Evolutionary conservation across 345 rosid genomes (phyloP), one percentile per base, ranked within the genome.

Genomic region (Hibiscus mutabilis): DNA sequence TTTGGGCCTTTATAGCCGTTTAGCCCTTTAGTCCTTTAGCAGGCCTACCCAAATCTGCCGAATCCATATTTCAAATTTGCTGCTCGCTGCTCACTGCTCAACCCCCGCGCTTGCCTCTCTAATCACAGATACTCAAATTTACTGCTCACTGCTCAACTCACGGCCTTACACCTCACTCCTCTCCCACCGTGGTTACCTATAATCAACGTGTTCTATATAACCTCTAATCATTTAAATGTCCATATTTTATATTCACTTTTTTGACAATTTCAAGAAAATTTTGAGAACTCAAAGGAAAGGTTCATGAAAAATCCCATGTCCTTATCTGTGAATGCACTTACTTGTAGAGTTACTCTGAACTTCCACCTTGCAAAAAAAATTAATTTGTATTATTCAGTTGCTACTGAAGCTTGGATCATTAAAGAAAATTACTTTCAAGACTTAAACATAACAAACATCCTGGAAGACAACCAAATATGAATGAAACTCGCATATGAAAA

Each of bases 281-380:
- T 69, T 19, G 25, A 68, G 16, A 52, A 70, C 37, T 40, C 64
- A 52, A 53, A 12, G 52, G 57, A 37, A 35, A 52, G 52, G 37
- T 2, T 1, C 57, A 60, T 10, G 22, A 22, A 24, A 22, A 9
- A 9, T 55, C 13, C 66, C 27, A 29, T 44, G 46, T 71, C 72
- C 85, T 84, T 83, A 75, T 97, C 92, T 95, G 99, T 46, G 97
- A 92, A 79, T 92, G 97, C 72, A 95, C 97, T 2, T 97, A 95
- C 66, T 95, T 75, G 67, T 89, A 92, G 29, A 92, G 96, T 77
- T 88, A 88, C 33, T 82, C 69, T n/a, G 97, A 89, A 75, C 85
- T 92, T 76, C 99, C 97, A 4, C 96, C 96, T 97, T 92, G 85
- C 40, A 75, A 60, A 64, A 70, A 27, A 59, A 21, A 1, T 33